Conservation (phyloP, 805 yeast genomes). For the Metschnikowia corniflorae region DNA sequence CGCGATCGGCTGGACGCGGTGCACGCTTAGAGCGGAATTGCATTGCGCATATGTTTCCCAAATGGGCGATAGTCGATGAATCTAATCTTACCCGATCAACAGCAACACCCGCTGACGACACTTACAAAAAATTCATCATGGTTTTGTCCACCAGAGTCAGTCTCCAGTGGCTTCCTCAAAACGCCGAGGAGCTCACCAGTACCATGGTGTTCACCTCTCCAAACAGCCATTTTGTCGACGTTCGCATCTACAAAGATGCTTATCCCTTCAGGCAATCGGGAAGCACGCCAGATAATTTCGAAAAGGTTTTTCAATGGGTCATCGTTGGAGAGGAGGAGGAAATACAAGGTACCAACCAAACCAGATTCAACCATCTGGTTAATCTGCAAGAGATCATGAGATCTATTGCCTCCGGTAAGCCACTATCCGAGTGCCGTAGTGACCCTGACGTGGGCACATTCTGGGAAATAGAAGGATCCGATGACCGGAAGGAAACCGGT, state of each 20-base stretch:
- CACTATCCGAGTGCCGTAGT: conserved; percentile 24
- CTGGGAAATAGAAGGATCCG: conserved; percentile 32
- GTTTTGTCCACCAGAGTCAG: conserved; percentile 46
- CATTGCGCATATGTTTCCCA: conserved; percentile 8
- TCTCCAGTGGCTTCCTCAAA: conserved; percentile 49
- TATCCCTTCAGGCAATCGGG: conserved; percentile 14
- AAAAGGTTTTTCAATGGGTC: conserved; percentile 51
- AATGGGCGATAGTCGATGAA: not conserved
- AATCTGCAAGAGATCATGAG: conserved; percentile 38
- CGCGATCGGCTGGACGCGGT: conserved; percentile 8
- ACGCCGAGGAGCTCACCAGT: conserved; percentile 40
- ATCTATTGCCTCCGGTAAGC: conserved; percentile 28
- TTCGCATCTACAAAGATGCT: conserved; percentile 26
- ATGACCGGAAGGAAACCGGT: conserved; percentile 48
- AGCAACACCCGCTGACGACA: not conserved
- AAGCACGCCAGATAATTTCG: conserved; percentile 14
- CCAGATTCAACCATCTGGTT: conserved; percentile 41
- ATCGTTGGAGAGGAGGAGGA: conserved; percentile 49
- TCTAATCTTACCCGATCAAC: not conserved
- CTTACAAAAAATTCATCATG: no score
- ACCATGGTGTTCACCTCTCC: conserved; percentile 50
- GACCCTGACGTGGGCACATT: conserved; percentile 48
- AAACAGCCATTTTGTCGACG: conserved; percentile 45
- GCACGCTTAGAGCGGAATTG: conserved; percentile 4
- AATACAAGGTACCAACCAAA: conserved; percentile 31